Percentiles rank a stretch among this genome's conserved stretches.
Conservation (phyloP, 2,329 filamentous ascomycete species). For the Xylariaceae sp. region DNA sequence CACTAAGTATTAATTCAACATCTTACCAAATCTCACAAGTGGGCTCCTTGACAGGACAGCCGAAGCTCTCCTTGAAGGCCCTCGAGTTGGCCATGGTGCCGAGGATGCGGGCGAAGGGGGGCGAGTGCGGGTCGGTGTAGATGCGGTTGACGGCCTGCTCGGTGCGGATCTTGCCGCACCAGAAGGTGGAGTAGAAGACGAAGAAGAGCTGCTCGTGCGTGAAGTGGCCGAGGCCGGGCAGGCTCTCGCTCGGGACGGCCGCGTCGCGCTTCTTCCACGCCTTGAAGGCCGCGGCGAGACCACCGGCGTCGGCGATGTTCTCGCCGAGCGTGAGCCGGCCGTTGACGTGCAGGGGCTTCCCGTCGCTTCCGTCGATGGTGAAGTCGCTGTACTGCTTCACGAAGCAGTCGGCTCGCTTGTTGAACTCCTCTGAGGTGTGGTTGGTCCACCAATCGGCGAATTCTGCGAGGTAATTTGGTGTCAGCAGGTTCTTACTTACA, state of each 20-base stretch:
- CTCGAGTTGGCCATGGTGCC: conserved; percentile 63
- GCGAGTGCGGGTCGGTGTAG: conserved; percentile 61
- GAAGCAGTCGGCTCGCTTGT: conserved; percentile 55
- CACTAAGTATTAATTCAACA: background rate
- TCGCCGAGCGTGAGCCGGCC: conserved; percentile 58
- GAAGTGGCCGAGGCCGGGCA: conserved; percentile 53
- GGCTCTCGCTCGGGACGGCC: conserved; percentile 41
- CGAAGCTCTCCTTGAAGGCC: conserved; percentile 62
- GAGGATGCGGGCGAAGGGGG: conserved; percentile 54
- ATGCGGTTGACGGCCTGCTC: conserved; percentile 53
- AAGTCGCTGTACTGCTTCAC: conserved; percentile 57
- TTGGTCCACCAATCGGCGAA: conserved; percentile 62
- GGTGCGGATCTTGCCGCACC: conserved; percentile 60
- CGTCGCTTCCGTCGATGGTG: conserved; percentile 48
- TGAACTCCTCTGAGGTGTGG: conserved; percentile 50
- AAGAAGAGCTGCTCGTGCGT: conserved; percentile 61
- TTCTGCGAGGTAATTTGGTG: conserved; percentile 23
- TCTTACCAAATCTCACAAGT: conserved; percentile 63
- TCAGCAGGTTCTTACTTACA: no score
- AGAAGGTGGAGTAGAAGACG: conserved; percentile 55
- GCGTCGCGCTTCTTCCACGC: conserved; percentile 55
- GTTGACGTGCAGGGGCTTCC: conserved; percentile 53
- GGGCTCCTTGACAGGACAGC: conserved; percentile 59
- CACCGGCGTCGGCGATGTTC: conserved; percentile 62
- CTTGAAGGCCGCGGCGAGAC: conserved; percentile 53